phyloP scores from a whole-genome alignment of 2,329 filamentous ascomycete species.

The Myriosclerotinia curreyana region DNA sequence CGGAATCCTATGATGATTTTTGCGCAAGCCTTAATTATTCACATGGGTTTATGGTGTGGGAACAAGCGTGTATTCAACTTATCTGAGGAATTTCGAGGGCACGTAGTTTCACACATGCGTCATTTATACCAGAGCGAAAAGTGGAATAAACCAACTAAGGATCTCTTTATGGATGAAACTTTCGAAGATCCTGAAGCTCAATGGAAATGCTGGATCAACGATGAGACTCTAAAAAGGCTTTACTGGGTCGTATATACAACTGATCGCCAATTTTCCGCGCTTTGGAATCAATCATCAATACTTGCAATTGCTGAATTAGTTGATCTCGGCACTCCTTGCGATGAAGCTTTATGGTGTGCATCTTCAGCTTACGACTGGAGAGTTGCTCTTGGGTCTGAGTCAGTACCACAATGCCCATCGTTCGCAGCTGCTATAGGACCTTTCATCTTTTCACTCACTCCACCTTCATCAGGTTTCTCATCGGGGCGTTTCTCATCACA shows the following conservation, averaged over 20 bases:
- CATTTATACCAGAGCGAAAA: conserved; percentile 24
- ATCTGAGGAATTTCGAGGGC: conserved; percentile 31
- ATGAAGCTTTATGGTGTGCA: conserved; percentile 34
- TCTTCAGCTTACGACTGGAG: conserved; percentile 32
- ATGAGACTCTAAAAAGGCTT: conserved; percentile 30
- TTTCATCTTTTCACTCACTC: conserved; percentile 26
- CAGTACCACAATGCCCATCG: conserved; percentile 28
- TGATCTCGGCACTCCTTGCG: conserved; percentile 31
- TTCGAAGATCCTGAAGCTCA: conserved; percentile 22
- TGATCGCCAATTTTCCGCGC: conserved; percentile 31
- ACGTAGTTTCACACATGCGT: conserved; percentile 30
- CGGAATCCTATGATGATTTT: conserved; percentile 33
- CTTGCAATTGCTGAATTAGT: conserved; percentile 32
- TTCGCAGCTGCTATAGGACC: conserved; percentile 32
- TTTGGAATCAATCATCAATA: conserved; percentile 31
- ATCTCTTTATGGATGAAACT: neutral
- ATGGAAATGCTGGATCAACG: conserved; percentile 30
- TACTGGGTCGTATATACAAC: conserved; percentile 33
- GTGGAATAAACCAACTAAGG: neutral
- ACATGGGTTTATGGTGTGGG: conserved; percentile 33
- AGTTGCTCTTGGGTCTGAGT: conserved; percentile 29
- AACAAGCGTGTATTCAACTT: conserved; percentile 34
- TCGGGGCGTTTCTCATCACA: neutral
- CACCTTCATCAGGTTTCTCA: neutral
- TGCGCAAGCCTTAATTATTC: conserved; percentile 31